Conservation (phyloP, 352 stramenopile genomes). For the Phytopythium helicoides region DNA sequence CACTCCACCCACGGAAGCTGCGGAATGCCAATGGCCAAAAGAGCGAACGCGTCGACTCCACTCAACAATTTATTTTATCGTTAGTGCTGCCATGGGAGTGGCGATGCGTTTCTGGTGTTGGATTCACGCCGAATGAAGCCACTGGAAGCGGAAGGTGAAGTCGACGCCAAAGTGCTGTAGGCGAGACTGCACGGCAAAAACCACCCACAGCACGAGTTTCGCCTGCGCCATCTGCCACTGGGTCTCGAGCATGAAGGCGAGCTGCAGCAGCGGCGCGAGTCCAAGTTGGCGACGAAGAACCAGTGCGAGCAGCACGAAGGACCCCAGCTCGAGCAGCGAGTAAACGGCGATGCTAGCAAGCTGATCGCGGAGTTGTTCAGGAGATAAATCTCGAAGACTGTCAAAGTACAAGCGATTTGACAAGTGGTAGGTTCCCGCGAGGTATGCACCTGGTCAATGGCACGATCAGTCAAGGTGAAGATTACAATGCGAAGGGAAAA, state of each 20-base stretch:
- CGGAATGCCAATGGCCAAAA: too few relatives aligned
- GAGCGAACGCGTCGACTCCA: too few relatives aligned
- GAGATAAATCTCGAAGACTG: conserved; percentile 9
- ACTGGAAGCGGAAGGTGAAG: conserved; percentile 28
- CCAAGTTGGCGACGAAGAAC: conserved; percentile 23
- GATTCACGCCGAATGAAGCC: too few relatives aligned
- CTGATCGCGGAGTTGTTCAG: conserved; percentile 3
- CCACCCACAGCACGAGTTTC: conserved; percentile 32
- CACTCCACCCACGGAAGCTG: too few relatives aligned
- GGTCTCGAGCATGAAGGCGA: conserved; percentile 29
- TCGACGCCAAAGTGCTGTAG: conserved; percentile 23
- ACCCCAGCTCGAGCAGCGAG: conserved; percentile 26
- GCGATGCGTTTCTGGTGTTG: too few relatives aligned
- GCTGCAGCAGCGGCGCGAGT: conserved; percentile 21
- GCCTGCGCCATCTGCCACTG: conserved; percentile 33
- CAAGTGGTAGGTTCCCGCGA: conserved; percentile 9
- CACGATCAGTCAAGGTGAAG: too few relatives aligned
- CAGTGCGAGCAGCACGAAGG: conserved; percentile 22
- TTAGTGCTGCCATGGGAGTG: too few relatives aligned
- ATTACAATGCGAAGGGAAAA: too few relatives aligned
- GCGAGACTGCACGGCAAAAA: conserved; percentile 19
- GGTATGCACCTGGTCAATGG: too few relatives aligned
- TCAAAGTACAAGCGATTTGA: conserved; percentile 21
- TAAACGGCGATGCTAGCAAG: conserved; percentile 22
- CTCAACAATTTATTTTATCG: too few relatives aligned